A percentile compares a stretch with the other conserved stretches of the same genome.
These are phyloP conservation scores for Naganishia liquefaciens DNA, from an alignment of 1,284 basidiomycete genomes.

Conservation along the genomic window DNA sequence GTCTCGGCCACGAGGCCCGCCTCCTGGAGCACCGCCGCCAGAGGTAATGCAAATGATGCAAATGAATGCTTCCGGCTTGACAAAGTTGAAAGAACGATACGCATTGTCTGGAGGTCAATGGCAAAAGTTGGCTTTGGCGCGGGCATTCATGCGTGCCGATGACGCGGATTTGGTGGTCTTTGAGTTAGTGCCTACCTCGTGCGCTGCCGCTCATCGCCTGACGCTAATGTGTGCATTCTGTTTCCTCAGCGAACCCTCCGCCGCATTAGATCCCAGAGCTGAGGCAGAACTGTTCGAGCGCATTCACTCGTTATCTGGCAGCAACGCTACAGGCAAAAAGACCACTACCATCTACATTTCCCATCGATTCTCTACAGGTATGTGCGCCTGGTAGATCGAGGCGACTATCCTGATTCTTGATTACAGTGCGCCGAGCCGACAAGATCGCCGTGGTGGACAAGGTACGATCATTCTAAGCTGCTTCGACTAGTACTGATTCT, in stretches of 20 bases:
- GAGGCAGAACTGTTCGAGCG: slow-evolving; percentile 69
- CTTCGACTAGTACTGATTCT: background rate
- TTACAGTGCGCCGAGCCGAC: slow-evolving; percentile 53
- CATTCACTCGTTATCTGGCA: slow-evolving; percentile 42
- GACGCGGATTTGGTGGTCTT: slow-evolving; percentile 74
- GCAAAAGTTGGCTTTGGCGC: slow-evolving; percentile 78
- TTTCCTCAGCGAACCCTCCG: slow-evolving; percentile 44
- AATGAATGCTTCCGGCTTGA: slow-evolving; percentile 1
- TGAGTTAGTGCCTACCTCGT: slow-evolving; percentile 54
- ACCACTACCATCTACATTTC: slow-evolving; percentile 82
- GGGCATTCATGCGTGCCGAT: slow-evolving; percentile 77
- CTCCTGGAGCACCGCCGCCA: slow-evolving; percentile 11
- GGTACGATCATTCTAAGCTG: slow-evolving; percentile 41
- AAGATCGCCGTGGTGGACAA: slow-evolving; percentile 77
- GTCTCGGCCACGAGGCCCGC: slow-evolving; percentile 9
- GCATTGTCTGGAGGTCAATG: slow-evolving; percentile 60
- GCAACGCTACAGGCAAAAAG: slow-evolving; percentile 19
- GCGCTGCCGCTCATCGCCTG: background rate
- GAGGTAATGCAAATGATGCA: slow-evolving; percentile 28
- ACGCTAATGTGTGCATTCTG: background rate
- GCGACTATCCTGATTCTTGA: slow-evolving; percentile 53
- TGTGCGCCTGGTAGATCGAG: background rate
- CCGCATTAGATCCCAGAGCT: slow-evolving; percentile 74
- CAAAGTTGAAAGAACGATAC: slow-evolving; percentile 10
- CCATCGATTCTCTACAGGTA: slow-evolving; percentile 59